Evolutionary conservation across 2,329 filamentous ascomycete species (phyloP), one percentile per base, ranked within the genome.

Genomic region (Talaromyces sp.): DNA sequence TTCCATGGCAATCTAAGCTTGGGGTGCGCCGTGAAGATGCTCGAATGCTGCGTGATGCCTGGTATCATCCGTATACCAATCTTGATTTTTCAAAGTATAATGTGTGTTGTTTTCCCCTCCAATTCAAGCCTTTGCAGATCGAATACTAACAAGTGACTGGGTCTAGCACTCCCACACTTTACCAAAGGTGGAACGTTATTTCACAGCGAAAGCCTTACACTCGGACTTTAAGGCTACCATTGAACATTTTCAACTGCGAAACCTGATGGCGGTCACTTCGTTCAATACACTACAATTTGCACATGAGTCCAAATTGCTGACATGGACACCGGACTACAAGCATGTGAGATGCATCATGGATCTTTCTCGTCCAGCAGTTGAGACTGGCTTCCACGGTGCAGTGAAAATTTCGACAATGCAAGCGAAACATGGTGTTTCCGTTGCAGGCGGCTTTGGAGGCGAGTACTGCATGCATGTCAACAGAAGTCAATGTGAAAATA

Each of bases 231-330:
- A 76, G 60, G 79, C 82, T 4, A 78, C 76, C n/a, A 79, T 83
- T 54, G 78, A 81, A 33, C 84, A 87, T 69, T 86, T 85, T 66
- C 84, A 87, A 67, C 77, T 87, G 3, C 83, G 84, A 14, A 85
- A 86, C 66, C 72, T 85, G 8, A 76, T 87, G 67, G 81, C 82
- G 5, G 80, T 82, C 3, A 81, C 79, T 8, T 81, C 81, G 12
- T 80, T 81, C 44, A 82, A 84, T 64, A 83, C 84, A 55, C 72
- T 86, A 3, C 83, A 82, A 67, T 87, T 85, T 68, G 79, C 81
- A 25, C 72, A 74, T 23, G 75, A 77, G 31, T 79, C 77, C 16
- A 77, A 78, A 63, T 73, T 87, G 4, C 76, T 80, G 60, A 80
- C 79, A 14, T 83, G 82, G 62, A 78, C 82, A 31, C 79, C 82